Evolutionary conservation across 768 basidiomycete genomes (phyloP), one percentile per base, ranked within the genome.

Genomic region (Macrocybe gigantea): DNA sequence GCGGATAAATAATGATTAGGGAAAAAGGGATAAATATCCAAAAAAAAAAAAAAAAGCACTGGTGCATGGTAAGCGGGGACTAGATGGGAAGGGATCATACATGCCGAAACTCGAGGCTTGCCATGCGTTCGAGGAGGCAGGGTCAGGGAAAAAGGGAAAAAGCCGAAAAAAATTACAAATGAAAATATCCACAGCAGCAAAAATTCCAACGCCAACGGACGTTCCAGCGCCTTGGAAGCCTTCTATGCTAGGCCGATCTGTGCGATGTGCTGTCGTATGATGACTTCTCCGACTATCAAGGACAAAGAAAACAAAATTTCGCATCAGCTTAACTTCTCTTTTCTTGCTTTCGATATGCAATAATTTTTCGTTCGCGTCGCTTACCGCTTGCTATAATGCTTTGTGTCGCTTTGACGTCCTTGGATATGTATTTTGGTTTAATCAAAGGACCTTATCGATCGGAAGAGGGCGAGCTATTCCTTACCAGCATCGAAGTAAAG

Each of bases 361-460:
- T 1, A 7, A 44, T 47, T 33, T 42, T 13, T 30, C 5, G 14
- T 13, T 11, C 14, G 30, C 36, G 48, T 33, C 43, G 64, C 75
- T 45, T 48, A 82, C 83, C 80, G 53, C 77, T 79, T 11, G 77
- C 68, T 49, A 86, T 82, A 45, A 86, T 82, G 30, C 67, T 71
- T 51, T 83, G 83, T 10, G 83, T 84, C 5, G 82, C 80, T 54
- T 77, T 73, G 49, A 83, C 76, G 54, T 86, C 83, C 83, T 85
- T 53, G n/a, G 48, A 48, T 53, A 32, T n/a, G 42, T 38, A 33
- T 42, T 22, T 7, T 41, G 48, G 44, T 13, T 30, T 53, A 37
- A 22, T 36, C 32, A 49, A 34, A 35, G 6, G 12, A 11, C 13
- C 14, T 33, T 22, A 39, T 13, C n/a, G 13, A 8, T 29, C 30